Base-by-base conservation (phyloP, 495 filamentous ascomycete species). In the Aspergillus wentii region DNA sequence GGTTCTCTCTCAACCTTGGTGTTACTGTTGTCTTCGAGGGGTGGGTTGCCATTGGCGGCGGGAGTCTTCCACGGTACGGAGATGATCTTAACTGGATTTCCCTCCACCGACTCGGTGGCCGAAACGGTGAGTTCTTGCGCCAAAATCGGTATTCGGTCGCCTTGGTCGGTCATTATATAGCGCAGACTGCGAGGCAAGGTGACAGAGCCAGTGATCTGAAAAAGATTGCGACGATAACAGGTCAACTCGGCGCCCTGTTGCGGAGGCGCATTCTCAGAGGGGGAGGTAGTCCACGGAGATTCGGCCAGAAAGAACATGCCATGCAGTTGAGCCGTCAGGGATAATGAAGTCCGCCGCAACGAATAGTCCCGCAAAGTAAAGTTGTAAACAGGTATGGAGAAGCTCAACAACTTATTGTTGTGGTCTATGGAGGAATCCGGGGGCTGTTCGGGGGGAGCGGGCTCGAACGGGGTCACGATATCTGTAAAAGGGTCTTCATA, bases 221-320 rank as follows among this genome's bases (percentile, higher is more conserved):
- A 94, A 13, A 94, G 62, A 49, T 95, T 95, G 14, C 89, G 74
- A 25, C 89, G 83, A 52, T 95, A 95, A 62, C 89, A 95, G 0
- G 88, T 95, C 50, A 95, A 58, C 64, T 95, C 89, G 14, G 83
- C 78, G 17, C 66, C 65, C 37, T 68, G 67, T 33, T 68, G 65
- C 1, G 88, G 84, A 6, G 83, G 69, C 26, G 74, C 64, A 33
- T 75, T 73, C 31, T 79, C 77, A 44, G 86, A 80, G 38, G 73
- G 75, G 20, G 75, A 69, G 26, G 75, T 73, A 17, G 86, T 77
- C 60, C 75, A 77, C 10, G 86, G 83, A 44, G 89, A 66, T 65
- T 95, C 89, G 33, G 89, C 88, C 5, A 95, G 76, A 52, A 92
- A 94, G 66, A 95, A 95, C 87, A 94, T 94, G 66, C 89, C 89